Conservation (phyloP, 257 asterid genomes). For the Solanum tacnaense region DNA sequence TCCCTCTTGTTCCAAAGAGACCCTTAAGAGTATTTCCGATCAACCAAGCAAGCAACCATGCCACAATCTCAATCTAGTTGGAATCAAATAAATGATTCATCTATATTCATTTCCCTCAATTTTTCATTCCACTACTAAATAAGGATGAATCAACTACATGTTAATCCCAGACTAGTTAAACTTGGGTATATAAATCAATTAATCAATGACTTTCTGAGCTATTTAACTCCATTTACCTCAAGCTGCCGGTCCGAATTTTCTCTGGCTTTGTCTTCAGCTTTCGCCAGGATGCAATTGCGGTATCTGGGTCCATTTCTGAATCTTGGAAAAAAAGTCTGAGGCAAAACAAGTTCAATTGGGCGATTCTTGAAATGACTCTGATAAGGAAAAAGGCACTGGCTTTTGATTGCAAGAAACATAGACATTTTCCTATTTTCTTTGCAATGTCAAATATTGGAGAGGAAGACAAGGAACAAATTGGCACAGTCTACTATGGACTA, state of each 20-base stretch:
- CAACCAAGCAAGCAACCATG: neutral
- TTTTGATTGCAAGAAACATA: neutral
- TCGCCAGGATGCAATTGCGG: neutral
- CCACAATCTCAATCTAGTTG: neutral
- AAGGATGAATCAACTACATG: neutral
- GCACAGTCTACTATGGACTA: neutral
- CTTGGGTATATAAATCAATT: neutral
- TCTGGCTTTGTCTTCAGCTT: neutral
- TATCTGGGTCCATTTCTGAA: neutral
- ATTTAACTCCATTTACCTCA: neutral
- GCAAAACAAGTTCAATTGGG: neutral
- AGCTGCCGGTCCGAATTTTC: neutral
- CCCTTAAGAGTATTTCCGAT: neutral
- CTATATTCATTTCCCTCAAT: neutral
- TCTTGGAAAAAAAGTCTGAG: neutral
- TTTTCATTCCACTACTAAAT: neutral
- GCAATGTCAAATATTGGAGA: neutral
- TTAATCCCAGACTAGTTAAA: neutral
- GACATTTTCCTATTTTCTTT: neutral
- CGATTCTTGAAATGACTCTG: neutral
- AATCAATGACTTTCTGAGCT: neutral
- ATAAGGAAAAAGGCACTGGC: neutral
- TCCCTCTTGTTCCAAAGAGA: neutral
- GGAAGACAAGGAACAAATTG: neutral
- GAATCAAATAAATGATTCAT: neutral